Evolutionary conservation across 2,329 filamentous ascomycete genomes (phyloP).

Genomic region (Leptographium lundbergii): DNA sequence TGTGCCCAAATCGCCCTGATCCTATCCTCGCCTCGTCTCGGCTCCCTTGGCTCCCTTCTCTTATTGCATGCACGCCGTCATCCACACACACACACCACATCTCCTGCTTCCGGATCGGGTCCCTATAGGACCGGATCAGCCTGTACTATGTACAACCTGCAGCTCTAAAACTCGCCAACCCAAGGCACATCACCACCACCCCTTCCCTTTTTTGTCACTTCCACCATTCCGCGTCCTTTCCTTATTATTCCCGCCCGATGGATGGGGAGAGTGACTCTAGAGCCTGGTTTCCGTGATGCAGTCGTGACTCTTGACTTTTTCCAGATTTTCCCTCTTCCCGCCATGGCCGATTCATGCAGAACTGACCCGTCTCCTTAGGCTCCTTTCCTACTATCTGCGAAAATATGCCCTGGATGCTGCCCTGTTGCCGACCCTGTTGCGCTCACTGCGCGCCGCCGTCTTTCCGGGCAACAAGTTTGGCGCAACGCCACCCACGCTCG

Average conservation of each 20-base stretch:
- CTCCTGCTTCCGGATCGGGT: not conserved
- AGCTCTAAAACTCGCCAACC: not conserved
- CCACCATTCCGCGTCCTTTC: too few relatives aligned
- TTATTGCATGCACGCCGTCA: not conserved
- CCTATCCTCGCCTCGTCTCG: not conserved
- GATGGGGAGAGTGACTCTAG: not conserved
- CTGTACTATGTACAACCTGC: not conserved
- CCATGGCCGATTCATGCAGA: not conserved
- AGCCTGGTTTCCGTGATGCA: not conserved
- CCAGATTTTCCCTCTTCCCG: not conserved
- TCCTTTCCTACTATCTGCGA: conserved; percentile 44
- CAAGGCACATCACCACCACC: too few relatives aligned
- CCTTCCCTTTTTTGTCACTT: not conserved
- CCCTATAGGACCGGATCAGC: not conserved
- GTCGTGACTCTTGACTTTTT: not conserved
- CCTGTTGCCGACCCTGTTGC: conserved; percentile 53
- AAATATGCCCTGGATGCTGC: conserved; percentile 48
- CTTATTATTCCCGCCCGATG: not conserved
- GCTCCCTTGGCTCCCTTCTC: not conserved
- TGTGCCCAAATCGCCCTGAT: not conserved
- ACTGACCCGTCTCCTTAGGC: conserved; percentile 24
- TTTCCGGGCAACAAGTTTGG: conserved; percentile 78
- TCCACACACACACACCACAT: not conserved
- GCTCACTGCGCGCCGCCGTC: conserved; percentile 60
- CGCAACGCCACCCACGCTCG: conserved; percentile 37